Percentiles rank a stretch among this genome's conserved stretches.
Conservation (phyloP, 192 early-diverging fungal species). For the Hyaloraphidium curvatum region DNA sequence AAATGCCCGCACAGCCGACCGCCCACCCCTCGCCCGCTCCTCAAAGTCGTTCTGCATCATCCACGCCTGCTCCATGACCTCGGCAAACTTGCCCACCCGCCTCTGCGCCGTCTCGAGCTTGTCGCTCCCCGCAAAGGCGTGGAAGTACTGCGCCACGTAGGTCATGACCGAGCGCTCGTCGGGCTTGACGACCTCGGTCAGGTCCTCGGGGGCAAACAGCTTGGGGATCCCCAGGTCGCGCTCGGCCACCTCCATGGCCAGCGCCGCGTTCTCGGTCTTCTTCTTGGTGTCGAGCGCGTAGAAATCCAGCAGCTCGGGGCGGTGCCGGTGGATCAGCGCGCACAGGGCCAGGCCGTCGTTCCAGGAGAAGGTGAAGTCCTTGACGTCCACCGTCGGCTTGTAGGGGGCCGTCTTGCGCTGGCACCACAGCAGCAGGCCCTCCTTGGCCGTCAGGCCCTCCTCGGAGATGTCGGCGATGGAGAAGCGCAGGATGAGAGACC, state of each 20-base stretch:
- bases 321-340: slow-evolving; percentile 89
- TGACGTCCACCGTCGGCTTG: slow-evolving; percentile 61
- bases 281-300: slow-evolving; percentile 64
- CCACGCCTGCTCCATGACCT: slow-evolving; percentile 72
- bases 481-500: slow-evolving; percentile 93
- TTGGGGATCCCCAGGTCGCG: slow-evolving; percentile 75
- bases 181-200: slow-evolving; percentile 80
- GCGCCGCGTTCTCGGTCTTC: slow-evolving; percentile 63
- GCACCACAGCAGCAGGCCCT: slow-evolving; percentile 92
- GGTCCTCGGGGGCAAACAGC: slow-evolving; percentile 87
- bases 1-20: too few relatives aligned
- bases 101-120: slow-evolving; percentile 77
- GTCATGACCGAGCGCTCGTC: slow-evolving; percentile 97
- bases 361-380: slow-evolving; percentile 87
- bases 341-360: slow-evolving; percentile 89
- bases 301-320: slow-evolving; percentile 86
- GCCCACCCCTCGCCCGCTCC: slow-evolving; percentile 53
- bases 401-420: slow-evolving; percentile 85
- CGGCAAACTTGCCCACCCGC: slow-evolving; percentile 79
- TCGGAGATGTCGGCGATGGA: slow-evolving; percentile 88
- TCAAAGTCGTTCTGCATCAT: slow-evolving; percentile 92
- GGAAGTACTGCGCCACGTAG: slow-evolving; percentile 95
- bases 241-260: slow-evolving; percentile 91
- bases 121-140: slow-evolving; percentile 85
- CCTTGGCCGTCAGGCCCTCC: slow-evolving; percentile 88